phyloP scores from a whole-genome alignment of 257 asterid genomes.

The Nicotiana sylvestris region DNA sequence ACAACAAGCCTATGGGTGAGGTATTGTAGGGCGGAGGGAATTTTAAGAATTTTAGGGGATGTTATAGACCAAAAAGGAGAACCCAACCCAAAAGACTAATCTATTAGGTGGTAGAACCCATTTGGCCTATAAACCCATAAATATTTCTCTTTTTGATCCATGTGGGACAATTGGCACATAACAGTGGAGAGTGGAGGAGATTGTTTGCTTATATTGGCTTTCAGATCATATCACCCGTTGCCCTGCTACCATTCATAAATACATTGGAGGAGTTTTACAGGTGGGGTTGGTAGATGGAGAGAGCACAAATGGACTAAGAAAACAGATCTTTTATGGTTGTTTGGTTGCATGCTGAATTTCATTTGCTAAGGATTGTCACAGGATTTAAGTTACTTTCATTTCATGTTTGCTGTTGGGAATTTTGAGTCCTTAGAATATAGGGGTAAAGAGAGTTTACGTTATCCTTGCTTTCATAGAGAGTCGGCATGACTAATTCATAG shows the following conservation, averaged over 20 bases:
- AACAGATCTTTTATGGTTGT: not conserved
- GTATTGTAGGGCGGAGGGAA: not conserved
- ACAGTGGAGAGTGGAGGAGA: not conserved
- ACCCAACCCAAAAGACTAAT: too few species aligned
- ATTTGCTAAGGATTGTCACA: not conserved
- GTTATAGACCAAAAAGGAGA: too few species aligned
- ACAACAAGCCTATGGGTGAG: not conserved
- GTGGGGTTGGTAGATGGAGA: not conserved
- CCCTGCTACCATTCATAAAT: not conserved
- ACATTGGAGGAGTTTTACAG: not conserved
- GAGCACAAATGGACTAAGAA: not conserved
- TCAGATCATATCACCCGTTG: not conserved
- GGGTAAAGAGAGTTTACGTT: not conserved
- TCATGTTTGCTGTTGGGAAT: not conserved
- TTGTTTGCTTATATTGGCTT: not conserved
- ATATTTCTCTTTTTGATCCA: too few species aligned
- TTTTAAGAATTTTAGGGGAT: not conserved
- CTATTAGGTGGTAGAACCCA: too few species aligned
- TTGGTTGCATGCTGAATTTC: not conserved
- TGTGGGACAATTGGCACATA: too few species aligned
- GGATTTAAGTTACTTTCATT: not conserved
- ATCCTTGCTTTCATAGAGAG: not conserved
- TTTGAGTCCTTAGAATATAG: not conserved
- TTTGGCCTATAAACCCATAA: too few species aligned
- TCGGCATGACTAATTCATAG: not conserved